Conservation (phyloP, 768 basidiomycete genomes). For the Hygrophorus pudorinus region DNA sequence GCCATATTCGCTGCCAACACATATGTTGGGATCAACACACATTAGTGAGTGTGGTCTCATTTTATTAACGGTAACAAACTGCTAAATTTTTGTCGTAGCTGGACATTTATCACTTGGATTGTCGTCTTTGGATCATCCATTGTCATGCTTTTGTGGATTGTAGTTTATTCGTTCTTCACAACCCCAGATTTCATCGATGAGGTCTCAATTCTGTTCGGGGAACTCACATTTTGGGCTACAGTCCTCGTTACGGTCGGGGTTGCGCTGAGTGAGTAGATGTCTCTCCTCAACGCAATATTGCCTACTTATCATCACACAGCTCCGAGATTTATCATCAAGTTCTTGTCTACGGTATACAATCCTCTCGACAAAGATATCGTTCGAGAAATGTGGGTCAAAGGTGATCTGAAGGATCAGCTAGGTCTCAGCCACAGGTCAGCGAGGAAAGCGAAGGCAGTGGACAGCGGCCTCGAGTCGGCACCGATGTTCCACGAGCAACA, state of each 20-base stretch:
- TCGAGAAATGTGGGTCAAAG: constrained; percentile 83
- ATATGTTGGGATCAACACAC: constrained; percentile 82
- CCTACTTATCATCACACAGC: constrained; percentile 28
- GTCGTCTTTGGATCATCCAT: constrained; percentile 70
- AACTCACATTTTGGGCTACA: constrained; percentile 76
- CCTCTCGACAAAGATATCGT: constrained; percentile 87
- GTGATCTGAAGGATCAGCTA: constrained; percentile 73
- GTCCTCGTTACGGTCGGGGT: constrained; percentile 59
- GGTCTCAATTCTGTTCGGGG: constrained; percentile 63
- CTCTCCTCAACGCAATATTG: background rate
- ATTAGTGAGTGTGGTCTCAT: constrained; percentile 58
- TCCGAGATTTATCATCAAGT: constrained; percentile 77
- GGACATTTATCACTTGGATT: constrained; percentile 81
- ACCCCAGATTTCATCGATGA: constrained; percentile 67
- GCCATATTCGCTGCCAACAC: constrained; percentile 85
- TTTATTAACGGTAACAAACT: constrained; percentile 13
- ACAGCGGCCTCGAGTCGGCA: constrained; percentile 43
- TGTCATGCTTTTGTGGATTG: constrained; percentile 83
- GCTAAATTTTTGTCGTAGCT: constrained; percentile 30
- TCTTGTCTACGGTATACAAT: constrained; percentile 53
- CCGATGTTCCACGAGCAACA: constrained; percentile 67
- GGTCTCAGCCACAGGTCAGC: constrained; percentile 58
- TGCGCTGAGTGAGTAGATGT: constrained; percentile 49
- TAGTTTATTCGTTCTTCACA: constrained; percentile 75
- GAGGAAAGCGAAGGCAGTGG: constrained; percentile 28